Evolutionary conservation across 441 rosid genomes (phyloP).

Genomic region (Gossypium trilobum): DNA sequence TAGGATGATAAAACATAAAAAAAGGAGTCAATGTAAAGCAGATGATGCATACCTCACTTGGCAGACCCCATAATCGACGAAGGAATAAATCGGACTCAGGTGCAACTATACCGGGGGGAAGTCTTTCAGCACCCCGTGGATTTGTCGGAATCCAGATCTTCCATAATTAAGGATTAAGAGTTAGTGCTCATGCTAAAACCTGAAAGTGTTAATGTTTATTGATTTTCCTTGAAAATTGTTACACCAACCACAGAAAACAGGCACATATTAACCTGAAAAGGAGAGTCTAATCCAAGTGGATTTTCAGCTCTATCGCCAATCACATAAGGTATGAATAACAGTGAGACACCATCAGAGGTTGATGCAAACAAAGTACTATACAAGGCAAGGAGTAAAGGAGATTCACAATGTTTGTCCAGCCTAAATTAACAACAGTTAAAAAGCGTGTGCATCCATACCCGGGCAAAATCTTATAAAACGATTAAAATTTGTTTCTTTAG

Average conservation of each 20-base stretch:
- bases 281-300: neutral
- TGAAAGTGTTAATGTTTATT: neutral
- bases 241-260: neutral
- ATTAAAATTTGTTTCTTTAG: neutral
- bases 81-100: conserved; percentile 73
- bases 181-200: neutral
- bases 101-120: conserved; percentile 71
- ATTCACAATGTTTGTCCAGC: neutral
- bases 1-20: neutral
- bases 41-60: conserved; percentile 52
- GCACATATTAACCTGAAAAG: neutral
- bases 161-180: conserved; percentile 19
- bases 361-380: neutral
- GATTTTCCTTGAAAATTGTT: neutral
- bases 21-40: neutral
- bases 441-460: neutral
- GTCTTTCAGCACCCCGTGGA: conserved; percentile 90
- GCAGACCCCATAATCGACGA: conserved; percentile 81
- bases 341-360: neutral
- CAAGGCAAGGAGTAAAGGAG: neutral
- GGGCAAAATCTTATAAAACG: too few species aligned
- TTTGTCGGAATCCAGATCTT: conserved; percentile 91
- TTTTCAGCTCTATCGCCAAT: neutral
- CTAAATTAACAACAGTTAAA: neutral
- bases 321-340: neutral